Evolutionary conservation across 768 basidiomycete species (phyloP).

Genomic region (Rhodocollybia butyracea): DNA sequence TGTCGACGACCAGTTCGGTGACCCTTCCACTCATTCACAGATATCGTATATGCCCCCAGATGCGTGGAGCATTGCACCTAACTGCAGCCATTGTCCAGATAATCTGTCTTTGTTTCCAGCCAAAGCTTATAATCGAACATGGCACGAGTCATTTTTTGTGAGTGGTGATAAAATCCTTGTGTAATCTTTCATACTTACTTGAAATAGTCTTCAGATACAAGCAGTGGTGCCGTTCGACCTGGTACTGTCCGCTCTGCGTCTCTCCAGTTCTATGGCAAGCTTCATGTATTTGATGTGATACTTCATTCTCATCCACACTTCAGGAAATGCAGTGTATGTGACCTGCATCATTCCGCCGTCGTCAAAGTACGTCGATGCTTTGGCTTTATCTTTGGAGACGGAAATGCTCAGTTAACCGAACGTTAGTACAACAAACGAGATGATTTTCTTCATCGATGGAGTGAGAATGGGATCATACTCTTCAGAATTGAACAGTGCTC

Average conservation of each 20-base stretch:
- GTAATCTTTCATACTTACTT: background rate
- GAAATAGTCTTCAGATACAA: background rate
- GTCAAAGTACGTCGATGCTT: background rate
- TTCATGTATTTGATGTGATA: background rate
- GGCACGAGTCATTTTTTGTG: conserved; percentile 9
- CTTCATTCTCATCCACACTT: background rate
- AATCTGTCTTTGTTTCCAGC: background rate
- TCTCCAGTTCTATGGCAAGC: conserved; percentile 9
- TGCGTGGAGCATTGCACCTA: conserved; percentile 13
- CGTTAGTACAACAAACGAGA: conserved; percentile 4
- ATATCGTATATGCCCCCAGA: conserved; percentile 17
- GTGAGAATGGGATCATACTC: background rate
- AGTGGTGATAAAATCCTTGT: background rate
- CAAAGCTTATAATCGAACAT: background rate
- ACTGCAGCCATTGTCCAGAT: background rate
- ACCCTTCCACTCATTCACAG: conserved; percentile 15
- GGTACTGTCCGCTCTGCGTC: conserved; percentile 5
- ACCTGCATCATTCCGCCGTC: conserved; percentile 8
- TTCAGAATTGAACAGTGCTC: background rate
- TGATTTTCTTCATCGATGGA: conserved; percentile 12
- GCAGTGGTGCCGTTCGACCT: background rate
- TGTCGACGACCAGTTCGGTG: conserved; percentile 27
- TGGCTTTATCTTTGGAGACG: background rate
- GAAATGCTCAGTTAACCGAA: background rate
- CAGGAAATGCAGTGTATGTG: conserved; percentile 13